Base-by-base conservation (phyloP, 208 protist species). In the Porcisia hertigi region DNA sequence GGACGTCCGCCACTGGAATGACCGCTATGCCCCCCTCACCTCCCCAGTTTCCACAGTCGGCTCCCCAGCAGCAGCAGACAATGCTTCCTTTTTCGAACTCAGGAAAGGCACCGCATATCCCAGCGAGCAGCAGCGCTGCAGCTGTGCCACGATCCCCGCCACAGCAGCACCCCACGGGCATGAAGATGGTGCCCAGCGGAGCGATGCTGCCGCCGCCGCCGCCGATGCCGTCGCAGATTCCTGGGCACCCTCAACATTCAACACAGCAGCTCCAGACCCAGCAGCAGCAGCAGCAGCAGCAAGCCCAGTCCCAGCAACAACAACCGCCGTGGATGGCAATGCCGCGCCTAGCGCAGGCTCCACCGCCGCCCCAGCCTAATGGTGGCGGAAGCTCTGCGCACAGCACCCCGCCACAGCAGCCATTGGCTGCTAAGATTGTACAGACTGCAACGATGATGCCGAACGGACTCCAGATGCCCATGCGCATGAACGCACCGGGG, bases 401-500 rank as follows among this genome's bases (percentile, higher is more conserved):
- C 73, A 59, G 59, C 52, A 78, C 65, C 67, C 66, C 79, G n/a
- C 79, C 79, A 20, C 73, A 73, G 69, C 79, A 75, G 73, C 73
- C 79, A 47, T 53, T 66, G 16, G 52, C 57, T 39, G 30, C n/a
- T 16, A 78, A 78, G 57, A 71, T 78, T 62, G 52, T 54, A 30
- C 65, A 80, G 7, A 62, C 80, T 58, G 79, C 71, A 57, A 39
- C 79, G 1, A 80, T 77, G 60, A 25, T 59, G 47, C 49, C 47
- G 53, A 64, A 45, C 36, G 53, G 57, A 14, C 70, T 80, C 45
- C 70, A 53, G 54, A 60, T 80, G 73, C 67, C 78, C 30, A 60
- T 83, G 39, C 81, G 70, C 69, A 79, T 86, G 82, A 76, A 75
- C 67, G 54, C 79, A 8, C 82, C 80, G 43, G 82, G 82, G 5